phyloP scores from a whole-genome alignment of 129 eudicot genomes.

The Erigeron canadensis region DNA sequence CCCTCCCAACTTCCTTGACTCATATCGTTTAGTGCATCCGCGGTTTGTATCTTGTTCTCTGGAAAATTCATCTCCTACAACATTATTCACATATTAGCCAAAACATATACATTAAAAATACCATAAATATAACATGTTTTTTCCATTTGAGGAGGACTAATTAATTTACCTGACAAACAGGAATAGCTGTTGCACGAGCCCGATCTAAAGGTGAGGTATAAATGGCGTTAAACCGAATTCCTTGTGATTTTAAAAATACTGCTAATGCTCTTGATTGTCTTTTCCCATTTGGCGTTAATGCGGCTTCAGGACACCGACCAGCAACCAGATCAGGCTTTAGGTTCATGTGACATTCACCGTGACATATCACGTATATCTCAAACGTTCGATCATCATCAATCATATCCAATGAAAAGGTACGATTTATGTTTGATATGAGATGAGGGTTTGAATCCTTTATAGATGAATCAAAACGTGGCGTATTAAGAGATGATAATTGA shows the following conservation, averaged over 20 bases:
- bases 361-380: constrained; percentile 62
- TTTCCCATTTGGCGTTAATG: constrained; percentile 66
- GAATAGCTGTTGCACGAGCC: constrained; percentile 60
- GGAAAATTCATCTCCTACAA: constrained; percentile 60
- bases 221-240: constrained; percentile 59
- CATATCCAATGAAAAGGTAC: constrained; percentile 35
- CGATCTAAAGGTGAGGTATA: constrained; percentile 82
- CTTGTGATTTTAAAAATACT: constrained; percentile 73
- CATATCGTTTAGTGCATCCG: constrained; percentile 66
- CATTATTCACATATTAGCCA: neutral
- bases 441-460: constrained; percentile 61
- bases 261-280: constrained; percentile 83
- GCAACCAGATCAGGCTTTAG: constrained; percentile 73
- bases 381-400: constrained; percentile 41
- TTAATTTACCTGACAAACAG: constrained; percentile 85
- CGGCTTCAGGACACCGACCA: constrained; percentile 71
- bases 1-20: constrained; percentile 90
- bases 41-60: constrained; percentile 61
- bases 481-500: constrained; percentile 29
- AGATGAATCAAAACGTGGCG: constrained; percentile 62
- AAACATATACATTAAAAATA: too few relatives aligned
- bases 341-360: constrained; percentile 78
- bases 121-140: too few relatives aligned
- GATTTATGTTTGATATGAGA: constrained; percentile 24
- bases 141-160: too few relatives aligned